Percentiles rank a stretch among this genome's conserved stretches.
phyloP scores from a whole-genome alignment of 371 early-diverging fungal genomes.

The Mucor saturninus region DNA sequence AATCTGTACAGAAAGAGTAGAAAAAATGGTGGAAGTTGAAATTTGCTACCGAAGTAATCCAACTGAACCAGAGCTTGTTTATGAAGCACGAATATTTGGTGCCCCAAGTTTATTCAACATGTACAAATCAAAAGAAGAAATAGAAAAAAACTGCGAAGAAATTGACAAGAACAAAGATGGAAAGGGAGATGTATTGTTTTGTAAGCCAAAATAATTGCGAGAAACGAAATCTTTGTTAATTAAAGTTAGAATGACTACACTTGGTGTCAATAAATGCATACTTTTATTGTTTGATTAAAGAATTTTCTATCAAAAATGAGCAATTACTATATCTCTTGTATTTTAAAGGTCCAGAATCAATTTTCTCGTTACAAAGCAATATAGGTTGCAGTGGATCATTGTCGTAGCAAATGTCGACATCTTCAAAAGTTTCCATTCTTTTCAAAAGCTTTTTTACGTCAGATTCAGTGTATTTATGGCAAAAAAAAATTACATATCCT shows the following conservation, averaged over 20 bases:
- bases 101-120: slow-evolving; percentile 16
- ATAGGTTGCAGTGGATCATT: background rate
- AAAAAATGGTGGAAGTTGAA: slow-evolving; percentile 12
- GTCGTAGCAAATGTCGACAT: slow-evolving; percentile 8
- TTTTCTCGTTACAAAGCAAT: background rate
- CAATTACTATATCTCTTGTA: slow-evolving; percentile 20
- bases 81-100: slow-evolving; percentile 16
- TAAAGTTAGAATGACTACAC: slow-evolving; percentile 12
- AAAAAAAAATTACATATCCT: slow-evolving; percentile 2
- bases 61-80: slow-evolving; percentile 19
- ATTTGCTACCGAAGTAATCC: slow-evolving; percentile 9
- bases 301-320: slow-evolving; percentile 20
- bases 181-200: slow-evolving; percentile 18
- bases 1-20: slow-evolving; percentile 22
- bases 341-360: slow-evolving; percentile 5
- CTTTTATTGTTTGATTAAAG: slow-evolving; percentile 10
- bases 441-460: background rate
- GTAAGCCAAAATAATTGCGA: slow-evolving; percentile 9
- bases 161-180: slow-evolving; percentile 5
- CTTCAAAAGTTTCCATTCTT: slow-evolving; percentile 4
- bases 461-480: background rate
- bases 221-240: slow-evolving; percentile 23
- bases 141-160: background rate
- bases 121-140: slow-evolving; percentile 18
- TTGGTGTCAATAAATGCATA: slow-evolving; percentile 4